Evolutionary conservation across 2,329 filamentous ascomycete genomes (phyloP).

Genomic region (Cryphonectria radicalis): DNA sequence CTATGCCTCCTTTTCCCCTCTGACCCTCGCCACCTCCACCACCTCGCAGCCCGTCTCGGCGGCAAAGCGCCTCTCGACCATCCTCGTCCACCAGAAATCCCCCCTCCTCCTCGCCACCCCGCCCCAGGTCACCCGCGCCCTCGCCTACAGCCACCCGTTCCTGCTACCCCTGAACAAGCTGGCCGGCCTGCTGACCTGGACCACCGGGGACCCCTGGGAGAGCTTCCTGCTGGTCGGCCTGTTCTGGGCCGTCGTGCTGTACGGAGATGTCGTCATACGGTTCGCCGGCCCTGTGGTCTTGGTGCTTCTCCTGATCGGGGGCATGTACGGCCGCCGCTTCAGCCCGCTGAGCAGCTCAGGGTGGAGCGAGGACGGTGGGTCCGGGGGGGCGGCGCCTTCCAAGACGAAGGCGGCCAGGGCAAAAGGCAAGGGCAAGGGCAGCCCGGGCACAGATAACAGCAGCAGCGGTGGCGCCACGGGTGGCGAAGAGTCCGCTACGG

Average conservation of each 20-base stretch:
- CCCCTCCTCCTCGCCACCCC: slow-evolving; percentile 91
- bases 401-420: slow-evolving; percentile 24
- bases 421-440: slow-evolving; percentile 18
- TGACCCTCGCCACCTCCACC: slow-evolving; percentile 68
- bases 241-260: slow-evolving; percentile 87
- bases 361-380: slow-evolving; percentile 58
- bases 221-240: slow-evolving; percentile 85
- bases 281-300: slow-evolving; percentile 83
- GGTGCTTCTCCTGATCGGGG: slow-evolving; percentile 78
- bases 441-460: slow-evolving; percentile 29
- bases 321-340: slow-evolving; percentile 91
- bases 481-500: slow-evolving; percentile 26
- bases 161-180: slow-evolving; percentile 86
- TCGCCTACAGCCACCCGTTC: slow-evolving; percentile 96
- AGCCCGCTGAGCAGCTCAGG: slow-evolving; percentile 87
- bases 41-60: slow-evolving; percentile 63
- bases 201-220: slow-evolving; percentile 91
- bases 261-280: slow-evolving; percentile 81
- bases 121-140: slow-evolving; percentile 88
- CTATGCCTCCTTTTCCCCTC: slow-evolving; percentile 86
- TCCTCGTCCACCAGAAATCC: slow-evolving; percentile 96
- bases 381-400: slow-evolving; percentile 37
- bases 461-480: slow-evolving; percentile 38
- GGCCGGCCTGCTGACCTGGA: slow-evolving; percentile 89
- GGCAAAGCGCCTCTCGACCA: slow-evolving; percentile 81